phyloP scores from a whole-genome alignment of 2,329 filamentous ascomycete species.

The Fusarium mangiferae region DNA sequence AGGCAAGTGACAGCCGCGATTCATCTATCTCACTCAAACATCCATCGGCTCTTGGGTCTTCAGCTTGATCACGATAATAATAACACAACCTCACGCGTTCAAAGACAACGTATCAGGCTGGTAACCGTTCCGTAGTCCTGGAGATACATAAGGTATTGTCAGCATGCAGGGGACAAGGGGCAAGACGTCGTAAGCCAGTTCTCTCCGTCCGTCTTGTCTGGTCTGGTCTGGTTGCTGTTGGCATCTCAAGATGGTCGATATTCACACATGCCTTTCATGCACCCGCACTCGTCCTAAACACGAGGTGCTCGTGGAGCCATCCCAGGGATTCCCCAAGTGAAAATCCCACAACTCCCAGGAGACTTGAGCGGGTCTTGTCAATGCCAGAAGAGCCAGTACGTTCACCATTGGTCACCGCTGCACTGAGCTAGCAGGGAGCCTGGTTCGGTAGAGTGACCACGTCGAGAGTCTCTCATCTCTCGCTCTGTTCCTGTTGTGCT shows the following conservation, averaged over 20 bases:
- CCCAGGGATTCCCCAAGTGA: constrained; percentile 47
- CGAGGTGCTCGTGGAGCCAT: constrained; percentile 44
- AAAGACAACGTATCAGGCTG: constrained; percentile 26
- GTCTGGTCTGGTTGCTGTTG: constrained; percentile 1
- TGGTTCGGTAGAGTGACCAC: constrained; percentile 29
- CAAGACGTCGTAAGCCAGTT: constrained; percentile 36
- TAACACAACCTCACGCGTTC: constrained; percentile 6
- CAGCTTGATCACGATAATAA: constrained; percentile 11
- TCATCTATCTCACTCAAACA: not conserved
- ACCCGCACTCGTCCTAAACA: constrained; percentile 41
- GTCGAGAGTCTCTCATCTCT: constrained; percentile 19
- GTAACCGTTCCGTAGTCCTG: constrained; percentile 17
- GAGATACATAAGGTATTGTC: constrained; percentile 26
- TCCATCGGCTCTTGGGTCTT: not conserved
- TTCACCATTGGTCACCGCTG: constrained; percentile 44
- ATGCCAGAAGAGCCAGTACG: constrained; percentile 35
- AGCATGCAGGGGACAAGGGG: constrained; percentile 39
- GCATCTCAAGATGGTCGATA: constrained; percentile 3
- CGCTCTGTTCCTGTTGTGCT: constrained; percentile 4
- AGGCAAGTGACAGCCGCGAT: not conserved
- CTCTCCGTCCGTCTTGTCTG: constrained; percentile 4
- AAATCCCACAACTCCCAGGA: constrained; percentile 38
- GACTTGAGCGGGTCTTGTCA: constrained; percentile 45
- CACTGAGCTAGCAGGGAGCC: constrained; percentile 49
- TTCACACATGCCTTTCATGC: constrained; percentile 30